A percentile compares a stretch with the other conserved stretches of the same genome.
phyloP scores from a whole-genome alignment of 179 eudicot genomes.

The Silene noctiflora region DNA sequence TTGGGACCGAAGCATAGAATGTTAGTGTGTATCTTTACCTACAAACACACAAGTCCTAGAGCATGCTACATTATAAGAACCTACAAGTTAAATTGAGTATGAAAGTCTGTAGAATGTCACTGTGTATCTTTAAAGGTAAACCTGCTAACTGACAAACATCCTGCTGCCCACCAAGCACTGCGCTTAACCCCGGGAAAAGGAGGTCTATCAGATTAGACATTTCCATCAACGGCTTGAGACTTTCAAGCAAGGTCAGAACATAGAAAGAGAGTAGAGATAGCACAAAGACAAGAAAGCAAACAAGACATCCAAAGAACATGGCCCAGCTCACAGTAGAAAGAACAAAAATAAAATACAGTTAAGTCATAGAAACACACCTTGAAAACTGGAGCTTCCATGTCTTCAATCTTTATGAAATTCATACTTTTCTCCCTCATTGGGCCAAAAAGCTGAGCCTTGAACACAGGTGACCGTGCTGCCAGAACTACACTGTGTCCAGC shows the following conservation, averaged over 20 bases:
- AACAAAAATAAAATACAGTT: not conserved
- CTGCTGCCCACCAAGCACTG: too few species aligned
- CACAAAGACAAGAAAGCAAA: not conserved
- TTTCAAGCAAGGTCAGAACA: not conserved
- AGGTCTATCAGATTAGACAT: not conserved
- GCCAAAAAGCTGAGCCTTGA: conserved; percentile 78
- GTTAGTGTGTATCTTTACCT: not conserved
- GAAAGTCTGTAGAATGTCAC: not conserved
- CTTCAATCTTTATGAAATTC: conserved; percentile 56
- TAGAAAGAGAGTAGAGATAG: not conserved
- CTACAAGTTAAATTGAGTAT: not conserved
- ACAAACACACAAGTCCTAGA: not conserved
- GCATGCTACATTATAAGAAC: not conserved
- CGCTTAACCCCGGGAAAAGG: too few species aligned
- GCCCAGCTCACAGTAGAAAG: not conserved
- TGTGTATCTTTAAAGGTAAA: too few species aligned
- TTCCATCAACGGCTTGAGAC: not conserved
- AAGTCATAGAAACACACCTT: conserved; percentile 41
- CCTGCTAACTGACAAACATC: too few species aligned
- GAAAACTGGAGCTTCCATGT: conserved; percentile 70
- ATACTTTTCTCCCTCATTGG: conserved; percentile 74
- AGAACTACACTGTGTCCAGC: conserved; percentile 63
- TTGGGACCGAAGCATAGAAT: not conserved
- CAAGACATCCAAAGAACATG: not conserved
- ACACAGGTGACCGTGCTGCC: conserved; percentile 82